Evolutionary conservation across 331 rosid species (phyloP), one percentile per base, ranked within the genome.

Genomic region (Arachis monticola): DNA sequence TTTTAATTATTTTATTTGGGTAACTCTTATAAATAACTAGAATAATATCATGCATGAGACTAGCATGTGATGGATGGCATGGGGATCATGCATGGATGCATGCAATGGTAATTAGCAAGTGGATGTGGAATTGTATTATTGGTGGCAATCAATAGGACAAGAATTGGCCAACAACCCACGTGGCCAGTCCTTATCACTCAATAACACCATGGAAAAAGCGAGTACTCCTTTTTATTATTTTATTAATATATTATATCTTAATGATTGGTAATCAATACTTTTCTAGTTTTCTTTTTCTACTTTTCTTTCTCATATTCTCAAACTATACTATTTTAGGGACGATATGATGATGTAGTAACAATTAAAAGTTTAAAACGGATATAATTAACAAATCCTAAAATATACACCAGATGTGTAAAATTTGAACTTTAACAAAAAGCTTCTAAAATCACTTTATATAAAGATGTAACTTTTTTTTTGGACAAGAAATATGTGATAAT

Each of bases 151-250:
- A 81, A 73, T 74, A 57, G 72, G 88, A 89, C 94, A 87, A 77
- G 50, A 67, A 75, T 85, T 0, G 79, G 82, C 91, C 87, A 89
- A 85, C 94, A 81, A 87, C 88, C 88, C 91, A 89, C 89, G 91
- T 89, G 91, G 77, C 80, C 67, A 6, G 84, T 87, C 86, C 12
- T 35, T 13, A 61, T 81, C 89, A 44, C 53, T 69, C 82, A 78
- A 78, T 84, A 57, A 82, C 60, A 60, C 62, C 40, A 38, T 13
- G 38, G 44, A 11, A 59, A 17, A 69, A 69, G 48, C 67, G 55
- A 71, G 30, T 70, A 77, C 8, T 7, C 64, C 72, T 47, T 47
- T 75, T 51, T 48, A 41, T 66, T 74, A 8, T 9, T 27, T 8
- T 9, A 60, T 60, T 10, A 60, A 3, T 60, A 38, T 38, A 12